These are phyloP conservation scores for Boechera stricta DNA, from an alignment of 345 rosid genomes.

Conservation along the genomic window DNA sequence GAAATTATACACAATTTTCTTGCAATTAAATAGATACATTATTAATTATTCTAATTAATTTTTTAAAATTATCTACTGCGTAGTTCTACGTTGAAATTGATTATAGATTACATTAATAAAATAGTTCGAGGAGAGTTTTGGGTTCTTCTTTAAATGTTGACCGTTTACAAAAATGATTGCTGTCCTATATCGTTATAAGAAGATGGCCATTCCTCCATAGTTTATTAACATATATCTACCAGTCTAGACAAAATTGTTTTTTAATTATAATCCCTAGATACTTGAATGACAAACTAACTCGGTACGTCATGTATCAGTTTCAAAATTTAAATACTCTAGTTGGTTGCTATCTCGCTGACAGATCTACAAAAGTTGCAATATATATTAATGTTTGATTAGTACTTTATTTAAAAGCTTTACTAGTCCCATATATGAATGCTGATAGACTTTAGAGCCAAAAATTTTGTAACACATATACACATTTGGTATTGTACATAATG, in stretches of 20 bases:
- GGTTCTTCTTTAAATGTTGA: neutral
- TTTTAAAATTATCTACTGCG: neutral
- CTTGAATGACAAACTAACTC: slow-evolving; percentile 10
- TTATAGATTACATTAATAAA: neutral
- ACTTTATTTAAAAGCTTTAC: neutral
- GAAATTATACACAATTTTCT: no score
- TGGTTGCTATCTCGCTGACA: slow-evolving; percentile 10
- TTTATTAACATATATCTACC: neutral
- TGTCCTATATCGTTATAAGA: neutral
- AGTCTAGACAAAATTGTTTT: neutral
- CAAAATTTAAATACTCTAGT: neutral
- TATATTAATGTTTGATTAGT: neutral
- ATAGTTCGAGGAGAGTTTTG: neutral
- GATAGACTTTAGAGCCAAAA: neutral
- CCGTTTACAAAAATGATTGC: neutral
- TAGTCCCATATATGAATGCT: neutral
- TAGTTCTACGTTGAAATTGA: neutral
- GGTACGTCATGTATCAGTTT: slow-evolving; percentile 12
- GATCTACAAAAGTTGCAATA: neutral
- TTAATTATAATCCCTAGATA: neutral
- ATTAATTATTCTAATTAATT: no score
- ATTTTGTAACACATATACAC: neutral
- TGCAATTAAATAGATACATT: no score
- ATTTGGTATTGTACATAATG: neutral
- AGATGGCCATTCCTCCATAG: neutral